phyloP scores from a whole-genome alignment of 768 basidiomycete species.

The Russula griseocarnosa region DNA sequence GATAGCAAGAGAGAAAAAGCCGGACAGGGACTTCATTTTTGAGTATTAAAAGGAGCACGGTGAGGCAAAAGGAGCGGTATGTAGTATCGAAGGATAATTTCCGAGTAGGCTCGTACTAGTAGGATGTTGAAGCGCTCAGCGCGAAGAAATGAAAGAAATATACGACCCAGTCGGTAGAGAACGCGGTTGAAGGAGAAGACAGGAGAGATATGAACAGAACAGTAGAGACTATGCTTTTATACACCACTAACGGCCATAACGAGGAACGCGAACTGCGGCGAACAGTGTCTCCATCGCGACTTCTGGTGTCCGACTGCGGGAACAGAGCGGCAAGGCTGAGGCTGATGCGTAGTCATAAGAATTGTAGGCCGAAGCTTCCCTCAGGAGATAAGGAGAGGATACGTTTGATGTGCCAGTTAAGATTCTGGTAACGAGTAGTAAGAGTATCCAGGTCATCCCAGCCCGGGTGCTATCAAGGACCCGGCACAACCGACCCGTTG shows the following conservation, averaged over 20 bases:
- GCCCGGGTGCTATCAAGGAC: too few species aligned
- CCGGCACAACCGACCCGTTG: neutral
- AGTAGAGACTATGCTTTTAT: neutral
- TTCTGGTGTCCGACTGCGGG: neutral
- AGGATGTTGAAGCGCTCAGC: constrained; percentile 15
- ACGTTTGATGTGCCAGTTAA: constrained; percentile 30
- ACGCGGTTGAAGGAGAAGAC: constrained; percentile 4
- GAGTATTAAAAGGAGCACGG: neutral
- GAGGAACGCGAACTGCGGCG: neutral
- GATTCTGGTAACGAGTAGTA: constrained; percentile 33
- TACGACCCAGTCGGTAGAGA: constrained; percentile 24
- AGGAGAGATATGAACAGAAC: neutral
- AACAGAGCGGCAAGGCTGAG: neutral
- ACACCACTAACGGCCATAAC: neutral
- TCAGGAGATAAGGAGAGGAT: constrained; percentile 24
- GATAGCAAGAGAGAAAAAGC: constrained; percentile 10
- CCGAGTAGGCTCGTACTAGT: constrained; percentile 6
- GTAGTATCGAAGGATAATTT: neutral
- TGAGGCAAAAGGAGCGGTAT: neutral
- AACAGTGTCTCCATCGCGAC: constrained; percentile 3
- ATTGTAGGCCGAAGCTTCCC: neutral
- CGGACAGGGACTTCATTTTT: constrained; percentile 20
- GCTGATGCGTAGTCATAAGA: too few species aligned
- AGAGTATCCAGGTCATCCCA: too few species aligned
- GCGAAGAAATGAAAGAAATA: constrained; percentile 7